Percentiles rank a stretch among this genome's conserved stretches.
These are phyloP conservation scores for Cladosporium halotolerans DNA, from an alignment of 2,329 filamentous ascomycete species.

Conservation along the genomic window DNA sequence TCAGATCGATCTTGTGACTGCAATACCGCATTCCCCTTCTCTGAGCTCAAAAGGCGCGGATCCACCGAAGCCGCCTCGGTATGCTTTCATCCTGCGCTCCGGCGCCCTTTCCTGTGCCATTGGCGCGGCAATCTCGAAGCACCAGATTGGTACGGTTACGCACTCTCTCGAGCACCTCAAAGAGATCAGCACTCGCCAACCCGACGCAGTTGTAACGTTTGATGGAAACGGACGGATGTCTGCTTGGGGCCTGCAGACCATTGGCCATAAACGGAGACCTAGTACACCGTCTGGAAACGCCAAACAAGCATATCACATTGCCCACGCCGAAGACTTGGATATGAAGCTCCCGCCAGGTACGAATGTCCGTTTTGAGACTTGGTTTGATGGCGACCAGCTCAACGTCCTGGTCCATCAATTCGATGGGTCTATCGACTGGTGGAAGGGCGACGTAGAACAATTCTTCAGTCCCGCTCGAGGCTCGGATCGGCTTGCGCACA, in stretches of 20 bases:
- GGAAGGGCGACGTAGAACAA: slow-evolving; percentile 69
- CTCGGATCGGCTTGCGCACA: slow-evolving; percentile 15
- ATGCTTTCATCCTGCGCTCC: slow-evolving; percentile 76
- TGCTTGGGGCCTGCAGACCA: slow-evolving; percentile 85
- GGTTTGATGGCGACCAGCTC: slow-evolving; percentile 26
- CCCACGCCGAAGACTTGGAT: slow-evolving; percentile 60
- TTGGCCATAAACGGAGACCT: slow-evolving; percentile 60
- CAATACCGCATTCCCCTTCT: slow-evolving; percentile 45
- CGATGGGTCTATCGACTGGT: slow-evolving; percentile 76
- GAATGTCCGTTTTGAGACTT: slow-evolving; percentile 21
- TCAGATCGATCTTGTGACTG: slow-evolving; percentile 66
- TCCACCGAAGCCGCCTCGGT: slow-evolving; percentile 43
- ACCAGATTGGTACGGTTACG: slow-evolving; percentile 45
- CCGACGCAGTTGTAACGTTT: slow-evolving; percentile 80
- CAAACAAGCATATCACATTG: slow-evolving; percentile 75
- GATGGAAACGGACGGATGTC: slow-evolving; percentile 83
- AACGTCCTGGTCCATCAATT: slow-evolving; percentile 72
- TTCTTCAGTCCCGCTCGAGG: slow-evolving; percentile 61
- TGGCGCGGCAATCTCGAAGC: slow-evolving; percentile 47
- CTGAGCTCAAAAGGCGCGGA: slow-evolving; percentile 27
- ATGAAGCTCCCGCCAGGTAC: slow-evolving; percentile 14
- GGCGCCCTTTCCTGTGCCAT: slow-evolving; percentile 66
- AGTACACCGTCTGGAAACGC: slow-evolving; percentile 24
- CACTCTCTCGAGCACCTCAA: slow-evolving; percentile 78
- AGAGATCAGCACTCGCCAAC: slow-evolving; percentile 74